Percentiles rank a stretch among this genome's conserved stretches.
These are phyloP conservation scores for Backusella morwellensis DNA, from an alignment of 192 early-diverging fungal species.

Conservation along the genomic window DNA sequence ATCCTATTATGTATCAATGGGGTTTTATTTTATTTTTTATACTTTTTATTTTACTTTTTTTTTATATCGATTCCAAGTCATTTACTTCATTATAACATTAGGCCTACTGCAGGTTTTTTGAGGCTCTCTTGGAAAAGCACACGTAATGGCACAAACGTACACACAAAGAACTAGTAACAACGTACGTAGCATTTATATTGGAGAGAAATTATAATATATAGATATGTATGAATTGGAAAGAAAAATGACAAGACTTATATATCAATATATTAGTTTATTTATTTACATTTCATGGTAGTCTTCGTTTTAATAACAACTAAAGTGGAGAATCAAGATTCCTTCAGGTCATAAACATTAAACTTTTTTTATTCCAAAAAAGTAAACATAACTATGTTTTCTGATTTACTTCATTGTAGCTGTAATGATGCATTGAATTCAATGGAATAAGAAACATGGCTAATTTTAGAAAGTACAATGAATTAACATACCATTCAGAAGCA, in stretches of 20 bases:
- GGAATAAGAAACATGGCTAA: neutral
- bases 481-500: neutral
- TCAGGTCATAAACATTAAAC: neutral
- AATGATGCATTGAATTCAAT: neutral
- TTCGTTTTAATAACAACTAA: slow-evolving; percentile 1
- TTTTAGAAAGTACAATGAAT: neutral
- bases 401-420: neutral
- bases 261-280: neutral
- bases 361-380: neutral
- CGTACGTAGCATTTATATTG: neutral
- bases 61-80: neutral
- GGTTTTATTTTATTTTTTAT: neutral
- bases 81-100: neutral
- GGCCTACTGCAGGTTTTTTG: neutral
- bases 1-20: neutral
- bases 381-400: neutral
- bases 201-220: neutral
- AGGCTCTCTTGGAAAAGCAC: neutral
- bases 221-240: neutral
- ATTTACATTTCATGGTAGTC: neutral
- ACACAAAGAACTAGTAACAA: neutral
- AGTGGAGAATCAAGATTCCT: neutral
- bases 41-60: neutral
- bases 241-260: neutral
- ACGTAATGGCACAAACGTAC: neutral